Percentiles rank a stretch among this genome's conserved stretches.
phyloP scores from a whole-genome alignment of 139 green algal species.

The Tetraselmis striata region DNA sequence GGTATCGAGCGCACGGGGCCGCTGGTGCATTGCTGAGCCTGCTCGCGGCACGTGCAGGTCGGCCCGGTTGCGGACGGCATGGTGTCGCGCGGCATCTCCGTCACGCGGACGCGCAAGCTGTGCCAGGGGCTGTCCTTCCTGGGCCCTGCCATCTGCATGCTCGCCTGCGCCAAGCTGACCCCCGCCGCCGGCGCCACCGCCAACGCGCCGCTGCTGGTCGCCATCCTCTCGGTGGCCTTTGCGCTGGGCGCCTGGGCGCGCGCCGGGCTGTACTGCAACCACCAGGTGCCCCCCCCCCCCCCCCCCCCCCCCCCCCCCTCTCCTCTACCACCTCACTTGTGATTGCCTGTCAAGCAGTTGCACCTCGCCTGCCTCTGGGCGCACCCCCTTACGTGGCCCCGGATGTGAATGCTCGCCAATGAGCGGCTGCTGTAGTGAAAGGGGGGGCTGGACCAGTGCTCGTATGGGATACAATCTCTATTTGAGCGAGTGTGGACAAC shows the following conservation, averaged over 20 bases:
- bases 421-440: too few relatives aligned
- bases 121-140: constrained; percentile 59
- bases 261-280: constrained; percentile 77
- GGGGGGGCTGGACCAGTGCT: too few relatives aligned
- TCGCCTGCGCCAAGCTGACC: constrained; percentile 35
- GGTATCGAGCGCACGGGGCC: not conserved
- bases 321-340: too few relatives aligned
- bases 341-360: too few relatives aligned
- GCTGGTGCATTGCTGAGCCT: not conserved
- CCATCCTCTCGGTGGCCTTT: constrained; percentile 49
- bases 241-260: constrained; percentile 52
- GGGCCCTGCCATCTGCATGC: constrained; percentile 63
- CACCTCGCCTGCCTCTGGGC: too few relatives aligned
- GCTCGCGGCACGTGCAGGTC: not conserved
- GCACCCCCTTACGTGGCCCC: too few relatives aligned
- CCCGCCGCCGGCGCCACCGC: constrained; percentile 11
- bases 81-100: constrained; percentile 39
- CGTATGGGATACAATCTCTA: too few relatives aligned
- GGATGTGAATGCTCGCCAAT: too few relatives aligned
- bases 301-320: too few relatives aligned
- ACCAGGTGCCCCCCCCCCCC: too few relatives aligned
- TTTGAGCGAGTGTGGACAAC: too few relatives aligned
- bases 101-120: constrained; percentile 67
- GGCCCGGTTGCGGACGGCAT: constrained; percentile 51
- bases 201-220: constrained; percentile 19